Base-by-base conservation (phyloP, 2,329 filamentous ascomycete species). In the Colletotrichum magnum region DNA sequence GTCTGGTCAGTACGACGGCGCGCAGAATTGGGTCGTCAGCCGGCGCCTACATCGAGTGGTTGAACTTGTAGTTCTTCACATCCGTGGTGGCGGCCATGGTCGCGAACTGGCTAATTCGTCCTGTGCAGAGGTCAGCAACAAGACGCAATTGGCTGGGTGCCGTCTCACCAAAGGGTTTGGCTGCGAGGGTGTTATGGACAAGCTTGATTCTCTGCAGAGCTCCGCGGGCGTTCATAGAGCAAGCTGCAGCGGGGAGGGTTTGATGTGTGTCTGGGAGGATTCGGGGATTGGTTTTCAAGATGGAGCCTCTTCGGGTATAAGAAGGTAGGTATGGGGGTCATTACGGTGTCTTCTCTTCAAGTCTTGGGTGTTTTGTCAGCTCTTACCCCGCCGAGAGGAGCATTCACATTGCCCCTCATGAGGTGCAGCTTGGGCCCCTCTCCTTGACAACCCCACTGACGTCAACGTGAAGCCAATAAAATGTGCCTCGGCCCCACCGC, bases 11-110 rank as follows among this genome's bases (percentile, higher is more conserved):
- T n/a, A 69, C 16, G 16, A 70, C 53, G 71, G 13, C 13, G 2
- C 3, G 36, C 18, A 4, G 1, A 12, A 12, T n/a, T 39, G 2
- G 18, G 0, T 5, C 6, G 5, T 5, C 6, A 4, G 4, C 10
- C 2, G 0, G 10, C 4, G 26, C 86, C 77, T 78, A 90, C 67
- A 98, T 98, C 66, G 93, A 93, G 85, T 96, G 93, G 82, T 96
- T 95, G 79, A 92, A 86, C 81, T 96, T 93, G 83, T 98, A 98
- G 71, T 88, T 93, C 73, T 85, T 86, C 2, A 87, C 84, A 72
- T 98, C 89, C 0, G 95, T 97, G 3, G 89, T 88, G 58, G 89
- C 88, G 72, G 93, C 88, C 89, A 89, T 89, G 73, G 82, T 84
- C 75, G 83, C 82, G 51, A 84, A 78, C 5, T 56, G 62, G 48